Evolutionary conservation across 495 filamentous ascomycete genomes (phyloP), one percentile per base, ranked within the genome.

Genomic region (Entonaema liquescens): DNA sequence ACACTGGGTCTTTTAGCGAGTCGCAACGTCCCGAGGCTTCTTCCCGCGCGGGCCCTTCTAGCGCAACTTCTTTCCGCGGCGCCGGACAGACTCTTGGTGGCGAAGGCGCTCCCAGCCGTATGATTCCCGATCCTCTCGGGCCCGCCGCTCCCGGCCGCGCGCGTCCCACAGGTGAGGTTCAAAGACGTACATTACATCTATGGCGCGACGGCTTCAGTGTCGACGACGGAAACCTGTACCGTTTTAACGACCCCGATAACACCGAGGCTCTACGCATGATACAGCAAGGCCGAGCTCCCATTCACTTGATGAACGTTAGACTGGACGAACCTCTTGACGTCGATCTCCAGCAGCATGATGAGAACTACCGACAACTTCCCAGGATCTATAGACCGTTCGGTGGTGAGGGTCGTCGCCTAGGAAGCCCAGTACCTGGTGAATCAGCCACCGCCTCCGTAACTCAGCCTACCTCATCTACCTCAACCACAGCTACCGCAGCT

Each of bases 161-260:
- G 26, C 66, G 35, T 3, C 54, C 64, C 0, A 58, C 67, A 15
- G 49, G 55, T n/a, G 87, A 88, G 12, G 70, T 76, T 21, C 79
- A 85, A 29, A 78, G 83, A 42, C 88, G 94, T 40, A 88, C 87
- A 17, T 85, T 99, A 40, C 94, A 97, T 72, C 90, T 99, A 67
- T 99, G 95, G 95, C 82, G 85, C 13, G 92, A 99, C 79, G 95
- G 95, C 2, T 97, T 98, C 75, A 97, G 93, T 50, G 89, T 99
- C 36, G 96, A 98, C 69, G 94, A 98, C 74, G 95, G 95, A 19
- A 89, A 91, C n/a, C 88, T 99, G 8, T 93, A 89, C 74, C 88
- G 91, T 33, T 94, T 93, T 61, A 92, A 97, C 71, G 94, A 98
- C 77, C 93, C 95, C 15, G 87, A 87, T 5, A 97, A 98, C 74